phyloP scores from a whole-genome alignment of 495 filamentous ascomycete genomes.

The Symbiotaphrina buchneri region DNA sequence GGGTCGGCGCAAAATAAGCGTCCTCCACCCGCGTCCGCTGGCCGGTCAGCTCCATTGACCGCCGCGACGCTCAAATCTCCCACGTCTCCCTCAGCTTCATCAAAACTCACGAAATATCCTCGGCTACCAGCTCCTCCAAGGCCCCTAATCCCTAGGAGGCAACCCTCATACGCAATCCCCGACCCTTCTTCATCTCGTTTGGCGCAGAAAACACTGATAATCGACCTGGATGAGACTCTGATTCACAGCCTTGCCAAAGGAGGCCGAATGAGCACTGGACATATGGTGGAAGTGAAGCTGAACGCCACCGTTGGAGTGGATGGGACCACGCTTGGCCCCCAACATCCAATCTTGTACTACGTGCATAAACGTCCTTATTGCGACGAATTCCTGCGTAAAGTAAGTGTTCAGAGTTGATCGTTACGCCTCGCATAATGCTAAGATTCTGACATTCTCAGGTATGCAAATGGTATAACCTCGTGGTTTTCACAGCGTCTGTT shows the following conservation, averaged over 20 bases:
- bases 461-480: slow-evolving; percentile 95
- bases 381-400: slow-evolving; percentile 86
- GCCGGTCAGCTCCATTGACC: slow-evolving; percentile 14
- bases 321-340: slow-evolving; percentile 46
- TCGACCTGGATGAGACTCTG: slow-evolving; percentile 90
- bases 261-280: slow-evolving; percentile 82
- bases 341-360: slow-evolving; percentile 95
- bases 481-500: slow-evolving; percentile 89
- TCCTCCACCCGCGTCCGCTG: slow-evolving; percentile 13
- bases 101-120: slow-evolving; percentile 63
- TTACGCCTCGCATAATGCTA: not conserved
- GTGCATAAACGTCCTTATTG: slow-evolving; percentile 94
- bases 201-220: slow-evolving; percentile 71
- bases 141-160: slow-evolving; percentile 65
- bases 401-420: slow-evolving; percentile 12
- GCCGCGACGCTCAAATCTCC: slow-evolving; percentile 57
- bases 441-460: slow-evolving; percentile 20
- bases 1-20: slow-evolving; percentile 3
- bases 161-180: slow-evolving; percentile 52
- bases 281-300: slow-evolving; percentile 97
- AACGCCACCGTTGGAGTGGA: slow-evolving; percentile 36
- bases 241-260: slow-evolving; percentile 96
- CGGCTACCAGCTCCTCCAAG: slow-evolving; percentile 71
- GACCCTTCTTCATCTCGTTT: slow-evolving; percentile 21
- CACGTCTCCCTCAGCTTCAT: slow-evolving; percentile 54